These are phyloP conservation scores for Parasarocladium wereldwijsianum DNA, from an alignment of 2,329 filamentous ascomycete species.

Conservation along the genomic window DNA sequence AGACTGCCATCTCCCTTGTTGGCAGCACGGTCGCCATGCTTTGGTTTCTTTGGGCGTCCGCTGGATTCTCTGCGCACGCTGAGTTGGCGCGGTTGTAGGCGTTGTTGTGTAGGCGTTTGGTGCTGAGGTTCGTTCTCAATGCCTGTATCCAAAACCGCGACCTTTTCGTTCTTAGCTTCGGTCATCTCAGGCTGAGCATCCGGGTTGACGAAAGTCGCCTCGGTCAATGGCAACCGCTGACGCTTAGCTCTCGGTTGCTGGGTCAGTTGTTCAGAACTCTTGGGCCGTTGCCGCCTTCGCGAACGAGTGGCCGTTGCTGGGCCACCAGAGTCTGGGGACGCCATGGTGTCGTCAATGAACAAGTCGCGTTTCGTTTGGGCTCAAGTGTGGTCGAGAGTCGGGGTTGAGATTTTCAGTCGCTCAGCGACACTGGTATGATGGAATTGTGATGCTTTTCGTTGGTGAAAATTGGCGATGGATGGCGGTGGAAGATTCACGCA, in stretches of 20 bases:
- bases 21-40: slow-evolving; percentile 42
- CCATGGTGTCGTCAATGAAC: too few species aligned
- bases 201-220: slow-evolving; percentile 40
- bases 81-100: slow-evolving; percentile 2
- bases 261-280: slow-evolving; percentile 36
- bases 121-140: slow-evolving; percentile 27
- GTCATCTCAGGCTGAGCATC: slow-evolving; percentile 33
- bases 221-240: slow-evolving; percentile 40
- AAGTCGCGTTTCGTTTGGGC: too few species aligned
- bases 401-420: too few species aligned
- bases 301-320: slow-evolving; percentile 43
- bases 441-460: too few species aligned
- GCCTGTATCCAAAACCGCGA: slow-evolving; percentile 16
- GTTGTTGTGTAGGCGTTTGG: slow-evolving; percentile 13
- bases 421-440: too few species aligned
- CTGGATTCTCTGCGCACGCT: slow-evolving; percentile 34
- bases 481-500: too few species aligned
- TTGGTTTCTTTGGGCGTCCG: slow-evolving; percentile 47
- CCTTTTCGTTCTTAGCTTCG: slow-evolving; percentile 39
- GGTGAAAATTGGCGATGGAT: too few species aligned
- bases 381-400: too few species aligned
- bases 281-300: slow-evolving; percentile 45
- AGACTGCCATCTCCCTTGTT: slow-evolving; percentile 54
- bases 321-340: slow-evolving; percentile 18
- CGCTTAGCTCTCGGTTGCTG: slow-evolving; percentile 51